A percentile compares a stretch with the other conserved stretches of the same genome.
phyloP scores from a whole-genome alignment of 2,329 filamentous ascomycete genomes.

The Arthrobotrys sinensis region DNA sequence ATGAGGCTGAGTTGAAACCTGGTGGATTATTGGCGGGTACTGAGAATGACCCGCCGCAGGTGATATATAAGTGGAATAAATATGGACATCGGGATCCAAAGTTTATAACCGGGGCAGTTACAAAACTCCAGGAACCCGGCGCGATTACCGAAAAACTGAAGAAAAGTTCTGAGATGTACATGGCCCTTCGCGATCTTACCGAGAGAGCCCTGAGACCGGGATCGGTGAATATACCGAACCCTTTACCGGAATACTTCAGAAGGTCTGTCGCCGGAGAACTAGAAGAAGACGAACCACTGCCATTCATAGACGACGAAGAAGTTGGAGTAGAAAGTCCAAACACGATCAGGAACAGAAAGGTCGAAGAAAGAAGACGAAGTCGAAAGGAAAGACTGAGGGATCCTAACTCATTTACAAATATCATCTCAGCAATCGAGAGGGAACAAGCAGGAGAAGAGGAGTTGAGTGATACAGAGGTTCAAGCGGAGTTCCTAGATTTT shows the following conservation, averaged over 20 bases:
- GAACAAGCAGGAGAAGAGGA: conserved; percentile 1
- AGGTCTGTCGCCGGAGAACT: background rate
- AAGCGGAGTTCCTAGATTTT: background rate
- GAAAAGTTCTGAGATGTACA: background rate
- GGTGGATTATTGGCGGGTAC: conserved; percentile 2
- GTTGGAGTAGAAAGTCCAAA: background rate
- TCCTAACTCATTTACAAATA: background rate
- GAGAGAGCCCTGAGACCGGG: conserved; percentile 17
- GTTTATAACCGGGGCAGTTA: background rate
- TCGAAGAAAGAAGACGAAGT: background rate
- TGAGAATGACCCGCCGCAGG: background rate
- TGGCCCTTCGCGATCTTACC: conserved; percentile 22
- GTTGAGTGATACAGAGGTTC: background rate
- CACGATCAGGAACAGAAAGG: background rate
- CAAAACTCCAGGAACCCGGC: background rate
- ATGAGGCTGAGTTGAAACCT: background rate
- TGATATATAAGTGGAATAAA: conserved; percentile 28
- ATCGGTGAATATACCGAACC: conserved; percentile 9
- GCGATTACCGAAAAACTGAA: conserved; percentile 4
- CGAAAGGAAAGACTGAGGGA: background rate
- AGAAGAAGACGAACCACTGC: background rate
- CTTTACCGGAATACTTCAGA: conserved; percentile 8
- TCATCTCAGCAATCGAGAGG: conserved; percentile 1
- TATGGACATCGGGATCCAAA: background rate
- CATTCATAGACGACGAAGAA: background rate